Evolutionary conservation across 768 basidiomycete species (phyloP).

Genomic region (Termitomyces sp.): DNA sequence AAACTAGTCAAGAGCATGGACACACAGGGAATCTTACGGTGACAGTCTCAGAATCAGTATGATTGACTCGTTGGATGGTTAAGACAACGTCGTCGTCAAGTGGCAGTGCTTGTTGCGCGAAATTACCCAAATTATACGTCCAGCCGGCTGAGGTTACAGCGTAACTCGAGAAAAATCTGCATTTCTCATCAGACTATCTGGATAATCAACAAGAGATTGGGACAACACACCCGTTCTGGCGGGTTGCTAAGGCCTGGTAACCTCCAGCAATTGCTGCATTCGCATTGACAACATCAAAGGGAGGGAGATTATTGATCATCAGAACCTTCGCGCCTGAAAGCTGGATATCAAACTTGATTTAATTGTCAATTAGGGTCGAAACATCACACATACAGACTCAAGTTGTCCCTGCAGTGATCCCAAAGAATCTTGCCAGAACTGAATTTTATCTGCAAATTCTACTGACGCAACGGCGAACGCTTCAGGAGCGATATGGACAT

Average conservation of each 20-base stretch:
- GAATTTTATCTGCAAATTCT: conserved; percentile 45
- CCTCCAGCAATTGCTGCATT: conserved; percentile 46
- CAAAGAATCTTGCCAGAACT: conserved; percentile 49
- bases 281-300: conserved; percentile 43
- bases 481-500: conserved; percentile 46
- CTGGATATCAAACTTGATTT: conserved; percentile 12
- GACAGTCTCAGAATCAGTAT: conserved; percentile 33
- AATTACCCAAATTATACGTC: conserved; percentile 45
- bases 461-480: conserved; percentile 45
- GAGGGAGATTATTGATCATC: conserved; percentile 44
- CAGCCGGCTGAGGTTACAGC: conserved; percentile 28
- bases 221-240: conserved; percentile 37
- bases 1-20: neutral
- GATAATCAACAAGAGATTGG: neutral
- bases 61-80: conserved; percentile 37
- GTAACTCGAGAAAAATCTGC: conserved; percentile 43
- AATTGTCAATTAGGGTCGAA: neutral
- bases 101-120: conserved; percentile 50
- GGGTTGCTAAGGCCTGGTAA: conserved; percentile 46
- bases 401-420: conserved; percentile 40
- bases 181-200: neutral
- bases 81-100: conserved; percentile 42
- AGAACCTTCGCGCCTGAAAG: conserved; percentile 49
- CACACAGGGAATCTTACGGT: conserved; percentile 25
- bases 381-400: conserved; percentile 26